Conservation (phyloP, 345 rosid species). For the Sonneratia alba region DNA sequence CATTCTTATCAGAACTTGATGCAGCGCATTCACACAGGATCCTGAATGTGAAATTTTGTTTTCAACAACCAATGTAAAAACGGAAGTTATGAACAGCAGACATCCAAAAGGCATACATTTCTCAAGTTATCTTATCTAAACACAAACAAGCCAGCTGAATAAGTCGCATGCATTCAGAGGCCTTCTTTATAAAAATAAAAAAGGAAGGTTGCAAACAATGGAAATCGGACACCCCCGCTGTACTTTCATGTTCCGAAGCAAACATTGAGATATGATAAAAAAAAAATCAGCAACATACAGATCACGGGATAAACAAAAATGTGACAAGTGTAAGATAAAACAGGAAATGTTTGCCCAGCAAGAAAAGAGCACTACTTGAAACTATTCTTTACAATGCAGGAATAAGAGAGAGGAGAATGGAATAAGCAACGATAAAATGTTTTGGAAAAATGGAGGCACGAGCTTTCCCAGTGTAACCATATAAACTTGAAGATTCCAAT, state of each 20-base stretch:
- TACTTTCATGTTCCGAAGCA: no score
- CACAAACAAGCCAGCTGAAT: not conserved
- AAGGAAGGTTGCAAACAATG: no score
- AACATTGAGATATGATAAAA: not conserved
- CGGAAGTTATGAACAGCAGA: not conserved
- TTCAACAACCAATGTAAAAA: not conserved
- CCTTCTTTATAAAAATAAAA: not conserved
- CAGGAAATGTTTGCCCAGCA: not conserved
- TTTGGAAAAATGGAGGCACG: not conserved
- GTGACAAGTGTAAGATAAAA: not conserved
- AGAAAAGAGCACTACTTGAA: not conserved
- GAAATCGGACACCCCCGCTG: no score
- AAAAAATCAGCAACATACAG: not conserved
- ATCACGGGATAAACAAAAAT: not conserved
- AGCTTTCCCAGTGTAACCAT: not conserved
- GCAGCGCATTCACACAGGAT: not conserved
- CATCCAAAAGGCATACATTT: not conserved
- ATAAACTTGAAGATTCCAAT: not conserved
- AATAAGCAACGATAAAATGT: not conserved
- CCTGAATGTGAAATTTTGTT: not conserved
- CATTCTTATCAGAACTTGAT: not conserved
- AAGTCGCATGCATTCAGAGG: not conserved
- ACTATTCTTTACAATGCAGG: not conserved
- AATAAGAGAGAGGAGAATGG: not conserved
- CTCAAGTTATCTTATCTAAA: not conserved